Evolutionary conservation across 139 green algal species (phyloP).

Genomic region (Marvania coccoides): DNA sequence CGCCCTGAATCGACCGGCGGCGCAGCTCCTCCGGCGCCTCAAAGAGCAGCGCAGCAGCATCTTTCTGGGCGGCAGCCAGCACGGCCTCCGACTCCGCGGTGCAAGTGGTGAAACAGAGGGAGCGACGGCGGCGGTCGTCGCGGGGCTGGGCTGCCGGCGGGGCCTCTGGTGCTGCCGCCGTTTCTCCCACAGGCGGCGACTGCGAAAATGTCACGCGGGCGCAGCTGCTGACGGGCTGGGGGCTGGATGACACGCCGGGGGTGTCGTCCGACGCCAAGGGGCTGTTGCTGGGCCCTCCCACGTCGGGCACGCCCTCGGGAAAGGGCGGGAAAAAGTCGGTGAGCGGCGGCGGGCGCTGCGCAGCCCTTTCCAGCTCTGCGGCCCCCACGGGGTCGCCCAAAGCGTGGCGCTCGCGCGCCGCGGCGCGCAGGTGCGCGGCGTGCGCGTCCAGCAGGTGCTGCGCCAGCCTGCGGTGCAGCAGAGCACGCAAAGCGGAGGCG

Average conservation of each 20-base stretch:
- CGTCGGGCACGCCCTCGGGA: constrained; percentile 2
- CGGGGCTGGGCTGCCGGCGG: not conserved
- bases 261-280: not conserved
- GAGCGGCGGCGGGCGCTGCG: not conserved
- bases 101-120: not conserved
- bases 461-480: constrained; percentile 19
- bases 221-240: not conserved
- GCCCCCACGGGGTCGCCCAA: not conserved
- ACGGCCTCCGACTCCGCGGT: not conserved
- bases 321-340: not conserved
- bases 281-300: not conserved
- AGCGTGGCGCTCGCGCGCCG: not conserved
- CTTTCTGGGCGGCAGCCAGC: not conserved
- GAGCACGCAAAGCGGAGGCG: not conserved
- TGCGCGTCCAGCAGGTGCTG: constrained; percentile 15
- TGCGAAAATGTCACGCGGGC: not conserved
- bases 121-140: not conserved
- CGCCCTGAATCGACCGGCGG: constrained; percentile 16
- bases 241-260: not conserved
- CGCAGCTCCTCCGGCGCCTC: constrained; percentile 15
- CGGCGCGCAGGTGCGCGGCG: not conserved
- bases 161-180: not conserved
- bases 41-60: constrained; percentile 10
- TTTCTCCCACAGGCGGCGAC: not conserved
- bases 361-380: not conserved